These are phyloP conservation scores for Pharus latifolius DNA, from an alignment of 176 grass and related monocot species.

Conservation along the genomic window DNA sequence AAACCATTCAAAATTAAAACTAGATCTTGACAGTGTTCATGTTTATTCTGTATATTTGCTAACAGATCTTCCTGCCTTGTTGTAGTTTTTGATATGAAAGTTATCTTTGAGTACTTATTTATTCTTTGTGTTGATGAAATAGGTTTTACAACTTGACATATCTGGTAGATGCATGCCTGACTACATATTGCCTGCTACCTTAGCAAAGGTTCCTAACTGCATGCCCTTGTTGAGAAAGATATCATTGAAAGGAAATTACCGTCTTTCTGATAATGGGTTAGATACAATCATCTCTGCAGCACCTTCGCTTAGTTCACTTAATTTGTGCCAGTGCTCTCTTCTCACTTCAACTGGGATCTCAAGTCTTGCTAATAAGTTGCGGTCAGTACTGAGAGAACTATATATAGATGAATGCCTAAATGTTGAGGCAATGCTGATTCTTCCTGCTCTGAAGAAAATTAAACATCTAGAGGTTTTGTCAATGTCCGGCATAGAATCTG, in stretches of 20 bases:
- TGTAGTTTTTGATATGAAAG: background rate
- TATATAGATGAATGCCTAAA: constrained; percentile 89
- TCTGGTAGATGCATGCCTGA: constrained; percentile 90
- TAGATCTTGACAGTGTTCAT: background rate
- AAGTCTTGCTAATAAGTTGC: constrained; percentile 41
- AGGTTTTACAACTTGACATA: constrained; percentile 79
- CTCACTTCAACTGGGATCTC: constrained; percentile 66
- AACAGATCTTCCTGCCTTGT: background rate
- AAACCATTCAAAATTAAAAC: background rate
- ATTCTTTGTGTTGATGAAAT: constrained; percentile 18
- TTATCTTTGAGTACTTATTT: background rate
- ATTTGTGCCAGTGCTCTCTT: constrained; percentile 80
- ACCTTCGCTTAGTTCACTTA: constrained; percentile 55
- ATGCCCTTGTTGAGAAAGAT: constrained; percentile 62
- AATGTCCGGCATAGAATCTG: constrained; percentile 58
- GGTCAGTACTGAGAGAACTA: constrained; percentile 50
- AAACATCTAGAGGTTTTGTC: constrained; percentile 67
- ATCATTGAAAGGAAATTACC: constrained; percentile 77
- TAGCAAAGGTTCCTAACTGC: constrained; percentile 52
- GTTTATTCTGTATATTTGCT: background rate
- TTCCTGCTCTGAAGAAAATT: constrained; percentile 66
- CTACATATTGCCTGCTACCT: constrained; percentile 55
- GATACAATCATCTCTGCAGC: constrained; percentile 53
- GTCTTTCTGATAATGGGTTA: constrained; percentile 77
- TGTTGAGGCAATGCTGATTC: constrained; percentile 60